Evolutionary conservation across 371 early-diverging fungal species (phyloP), one percentile per base, ranked within the genome.

Genomic region (Mortierella sp.): DNA sequence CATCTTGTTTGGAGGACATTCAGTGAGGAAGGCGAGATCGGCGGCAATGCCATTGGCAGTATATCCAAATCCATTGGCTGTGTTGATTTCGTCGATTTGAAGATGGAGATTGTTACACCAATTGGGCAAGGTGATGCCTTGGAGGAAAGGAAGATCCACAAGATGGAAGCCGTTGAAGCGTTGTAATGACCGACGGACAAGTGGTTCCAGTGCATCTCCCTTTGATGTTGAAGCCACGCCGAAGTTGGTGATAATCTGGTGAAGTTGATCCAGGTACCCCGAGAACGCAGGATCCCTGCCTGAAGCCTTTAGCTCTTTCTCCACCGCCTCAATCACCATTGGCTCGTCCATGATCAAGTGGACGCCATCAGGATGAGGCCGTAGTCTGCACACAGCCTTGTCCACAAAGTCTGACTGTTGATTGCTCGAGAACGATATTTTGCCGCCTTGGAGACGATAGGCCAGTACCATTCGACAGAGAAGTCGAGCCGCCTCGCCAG

Each of bases 31-130:
- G 3, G 20, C 64, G 40, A 73, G 74, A 68, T 73, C 74, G 3
- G 59, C 67, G 2, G 11, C 12, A 64, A 61, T 1, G 22, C 70
- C 70, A 43, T 32, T 49, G 52, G 18, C 61, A 40, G 8, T 32
- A 59, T 67, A 68, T 58, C 64, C 68, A 57, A 71, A 71, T 20
- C 71, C 64, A 3, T 62, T n/a, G 22, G 76, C 71, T 24, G 71
- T 71, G 52, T 70, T 70, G 24, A 67, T 67, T 16, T 64, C 64
- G 37, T 77, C 72, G 30, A 71, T 64, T 40, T 72, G 77, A n/a
- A 72, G 61, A 57, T 58, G 22, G 9, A 72, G 39, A 0, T 54
- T 11, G 35, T 62, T 20, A 30, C 77, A 72, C 72, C 72, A 71
- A 16, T 1, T 20, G 65, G 72, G 18, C n/a, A 62, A 12, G 6